Conservation (phyloP, 1,284 basidiomycete genomes). For the Ganoderma lingzhi region DNA sequence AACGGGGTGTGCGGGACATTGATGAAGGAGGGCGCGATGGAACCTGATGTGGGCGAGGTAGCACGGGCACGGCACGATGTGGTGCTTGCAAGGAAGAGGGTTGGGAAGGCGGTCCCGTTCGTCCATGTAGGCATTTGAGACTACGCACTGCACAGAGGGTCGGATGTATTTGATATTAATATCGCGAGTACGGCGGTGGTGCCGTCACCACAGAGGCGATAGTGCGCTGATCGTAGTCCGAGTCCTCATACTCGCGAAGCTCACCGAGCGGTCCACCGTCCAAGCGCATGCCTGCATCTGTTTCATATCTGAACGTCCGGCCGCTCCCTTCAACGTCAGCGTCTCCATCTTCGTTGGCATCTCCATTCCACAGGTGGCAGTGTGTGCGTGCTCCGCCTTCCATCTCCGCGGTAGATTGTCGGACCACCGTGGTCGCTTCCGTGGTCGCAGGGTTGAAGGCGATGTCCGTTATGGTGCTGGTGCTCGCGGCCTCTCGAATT, state of each 20-base stretch:
- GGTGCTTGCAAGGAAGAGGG: neutral
- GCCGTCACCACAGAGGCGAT: neutral
- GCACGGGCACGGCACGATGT: too few relatives aligned
- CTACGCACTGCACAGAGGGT: neutral
- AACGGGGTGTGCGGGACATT: neutral
- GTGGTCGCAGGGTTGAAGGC: neutral
- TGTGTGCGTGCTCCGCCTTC: neutral
- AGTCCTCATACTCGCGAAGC: neutral
- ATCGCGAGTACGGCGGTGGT: constrained; percentile 2
- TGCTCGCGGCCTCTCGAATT: neutral
- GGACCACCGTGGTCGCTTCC: neutral
- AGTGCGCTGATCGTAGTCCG: neutral
- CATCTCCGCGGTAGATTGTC: neutral
- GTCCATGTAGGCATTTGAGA: neutral
- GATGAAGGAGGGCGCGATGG: neutral
- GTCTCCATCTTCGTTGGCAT: neutral
- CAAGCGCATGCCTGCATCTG: neutral
- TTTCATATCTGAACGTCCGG: neutral
- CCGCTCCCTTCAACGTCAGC: neutral
- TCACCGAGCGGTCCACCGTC: neutral
- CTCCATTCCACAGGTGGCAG: neutral
- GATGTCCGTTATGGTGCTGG: neutral
- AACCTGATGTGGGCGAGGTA: neutral
- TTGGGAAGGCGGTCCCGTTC: neutral
- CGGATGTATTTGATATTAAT: neutral